Evolutionary conservation across 2,329 filamentous ascomycete genomes (phyloP).

Genomic region (Aspergillus fructus): DNA sequence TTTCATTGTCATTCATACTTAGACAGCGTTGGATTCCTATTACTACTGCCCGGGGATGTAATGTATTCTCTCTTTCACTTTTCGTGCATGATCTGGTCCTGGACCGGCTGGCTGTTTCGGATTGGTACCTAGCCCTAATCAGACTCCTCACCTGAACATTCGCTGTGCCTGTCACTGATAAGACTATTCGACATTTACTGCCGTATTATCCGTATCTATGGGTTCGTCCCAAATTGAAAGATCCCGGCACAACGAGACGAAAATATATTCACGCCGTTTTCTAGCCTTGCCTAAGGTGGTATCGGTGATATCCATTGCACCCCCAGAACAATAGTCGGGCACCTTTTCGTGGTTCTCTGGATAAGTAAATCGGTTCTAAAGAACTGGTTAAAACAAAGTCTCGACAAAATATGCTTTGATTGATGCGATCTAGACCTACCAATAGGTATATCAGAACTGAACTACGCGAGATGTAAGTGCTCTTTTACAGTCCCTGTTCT

Average conservation of each 20-base stretch:
- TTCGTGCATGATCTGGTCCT: not conserved
- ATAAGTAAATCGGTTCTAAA: too few relatives aligned
- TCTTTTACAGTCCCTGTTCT: too few relatives aligned
- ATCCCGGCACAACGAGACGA: too few relatives aligned
- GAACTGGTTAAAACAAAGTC: too few relatives aligned
- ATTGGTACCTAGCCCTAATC: not conserved
- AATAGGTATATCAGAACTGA: too few relatives aligned
- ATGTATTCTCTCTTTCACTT: not conserved
- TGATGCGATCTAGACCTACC: too few relatives aligned
- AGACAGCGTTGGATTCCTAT: constrained; percentile 17
- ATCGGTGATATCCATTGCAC: too few relatives aligned
- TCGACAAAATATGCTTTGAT: too few relatives aligned
- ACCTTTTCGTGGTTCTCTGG: too few relatives aligned
- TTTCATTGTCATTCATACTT: constrained; percentile 8
- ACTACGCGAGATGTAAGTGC: too few relatives aligned
- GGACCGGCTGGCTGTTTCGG: not conserved
- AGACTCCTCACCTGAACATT: not conserved
- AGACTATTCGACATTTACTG: not conserved
- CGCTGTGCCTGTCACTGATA: not conserved
- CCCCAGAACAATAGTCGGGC: too few relatives aligned
- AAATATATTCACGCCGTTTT: not conserved
- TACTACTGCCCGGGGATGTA: not conserved
- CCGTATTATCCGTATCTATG: not conserved
- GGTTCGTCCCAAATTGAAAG: not conserved
- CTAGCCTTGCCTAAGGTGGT: too few relatives aligned